Conservation (phyloP, 768 basidiomycete genomes). For the Austroboletus eburneus region DNA sequence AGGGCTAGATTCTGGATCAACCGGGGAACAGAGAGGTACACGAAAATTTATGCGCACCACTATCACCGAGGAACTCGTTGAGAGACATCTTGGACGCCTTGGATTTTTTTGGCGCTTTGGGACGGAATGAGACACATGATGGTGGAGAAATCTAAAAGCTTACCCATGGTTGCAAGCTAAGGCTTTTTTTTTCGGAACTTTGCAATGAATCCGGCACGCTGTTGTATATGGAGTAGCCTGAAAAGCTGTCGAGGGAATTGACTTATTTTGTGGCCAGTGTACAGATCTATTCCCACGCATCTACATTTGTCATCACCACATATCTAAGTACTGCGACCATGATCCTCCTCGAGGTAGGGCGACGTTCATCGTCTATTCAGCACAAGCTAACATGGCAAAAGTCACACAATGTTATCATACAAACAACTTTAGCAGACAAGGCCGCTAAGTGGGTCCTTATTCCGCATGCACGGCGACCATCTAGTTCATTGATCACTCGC, state of each 20-base stretch:
- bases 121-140: constrained; percentile 5
- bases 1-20: constrained; percentile 46
- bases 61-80: constrained; percentile 88
- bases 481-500: constrained; percentile 14
- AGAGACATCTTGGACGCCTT: constrained; percentile 91
- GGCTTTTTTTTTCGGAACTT: constrained; percentile 14
- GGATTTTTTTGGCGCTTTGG: constrained; percentile 72
- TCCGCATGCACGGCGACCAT: constrained; percentile 3
- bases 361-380: not conserved
- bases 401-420: constrained; percentile 92
- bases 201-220: constrained; percentile 7
- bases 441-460: constrained; percentile 61
- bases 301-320: constrained; percentile 14
- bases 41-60: constrained; percentile 47
- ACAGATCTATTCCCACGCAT: constrained; percentile 29
- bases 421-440: constrained; percentile 85
- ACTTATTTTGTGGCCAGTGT: constrained; percentile 1
- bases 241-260: constrained; percentile 24
- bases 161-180: constrained; percentile 25
- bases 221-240: constrained; percentile 5
- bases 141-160: not conserved
- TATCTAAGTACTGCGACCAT: constrained; percentile 34
- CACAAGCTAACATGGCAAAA: constrained; percentile 30
- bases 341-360: constrained; percentile 79
- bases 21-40: constrained; percentile 6